Evolutionary conservation across 345 rosid genomes (phyloP), one percentile per base, ranked within the genome.

Genomic region (Hibiscus mutabilis): DNA sequence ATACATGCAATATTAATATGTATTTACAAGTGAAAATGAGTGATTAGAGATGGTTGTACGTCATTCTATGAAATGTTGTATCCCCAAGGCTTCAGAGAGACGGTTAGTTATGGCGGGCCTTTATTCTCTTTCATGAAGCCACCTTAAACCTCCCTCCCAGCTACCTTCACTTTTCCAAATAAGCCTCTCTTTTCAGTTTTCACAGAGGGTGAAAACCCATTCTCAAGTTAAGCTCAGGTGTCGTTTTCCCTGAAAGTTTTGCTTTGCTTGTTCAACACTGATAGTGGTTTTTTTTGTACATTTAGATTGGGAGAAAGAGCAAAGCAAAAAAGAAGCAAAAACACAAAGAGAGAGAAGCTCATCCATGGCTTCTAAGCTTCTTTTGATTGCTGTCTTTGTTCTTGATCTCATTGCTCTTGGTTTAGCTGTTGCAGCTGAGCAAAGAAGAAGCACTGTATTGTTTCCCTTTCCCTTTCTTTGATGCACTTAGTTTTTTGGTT

Each of bases 381-480:
- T 94, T 37, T 70, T 94, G 75, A 82, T 91, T 44, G 56, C 76
- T 0, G 95, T 91, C 70, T 83, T 87, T 83, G 37, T 94, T 56
- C 73, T 89, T 15, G 91, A 94, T 76, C 86, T 94, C 81, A 80
- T 94, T 79, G 98, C 98, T 70, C 89, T 94, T 56, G 90, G 90
- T 14, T 80, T 94, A 67, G 97, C 97, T 73, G 85, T 89, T 61
- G 98, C 95, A 40, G 97, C 97, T 65, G 98, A 94, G 82, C 98
- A 89, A 82, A 88, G 97, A 74, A 85, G 97, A 86, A 94, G 92
- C 85, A 88, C 87, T 57, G 98, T 94, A 55, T 88, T 88, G 96
- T 81, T 25, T 62, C 25, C 49, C 15, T 57, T 29, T n/a, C 49
- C 44, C 53, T 61, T 61, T 11, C 18, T 15, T 65, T 33, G 9